phyloP scores from a whole-genome alignment of 306 rosid species.

The Lagenaria siceraria region DNA sequence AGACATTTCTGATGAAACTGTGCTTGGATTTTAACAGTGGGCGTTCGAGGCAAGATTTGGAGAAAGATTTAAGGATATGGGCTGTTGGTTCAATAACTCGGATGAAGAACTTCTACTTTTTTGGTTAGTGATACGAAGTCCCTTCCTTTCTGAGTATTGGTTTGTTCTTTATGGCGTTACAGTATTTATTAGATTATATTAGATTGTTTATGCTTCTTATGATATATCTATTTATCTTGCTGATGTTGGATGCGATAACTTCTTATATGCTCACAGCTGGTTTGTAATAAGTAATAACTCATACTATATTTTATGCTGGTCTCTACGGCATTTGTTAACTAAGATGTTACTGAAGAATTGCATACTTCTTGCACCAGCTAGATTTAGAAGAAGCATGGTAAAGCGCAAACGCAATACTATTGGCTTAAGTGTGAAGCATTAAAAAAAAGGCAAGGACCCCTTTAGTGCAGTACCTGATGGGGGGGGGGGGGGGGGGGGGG shows the following conservation, averaged over 20 bases:
- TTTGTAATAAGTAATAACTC: background rate
- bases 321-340: background rate
- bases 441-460: background rate
- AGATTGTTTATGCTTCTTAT: background rate
- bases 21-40: constrained; percentile 24
- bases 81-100: constrained; percentile 53
- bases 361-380: background rate
- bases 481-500: too few relatives aligned
- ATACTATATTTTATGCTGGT: background rate
- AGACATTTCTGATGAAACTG: constrained; percentile 42
- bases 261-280: background rate
- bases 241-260: background rate
- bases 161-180: background rate
- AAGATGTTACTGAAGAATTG: background rate
- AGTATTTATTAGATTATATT: background rate
- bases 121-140: constrained; percentile 35
- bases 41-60: constrained; percentile 30
- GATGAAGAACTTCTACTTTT: constrained; percentile 39
- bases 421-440: background rate
- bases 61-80: constrained; percentile 44
- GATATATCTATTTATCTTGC: background rate
- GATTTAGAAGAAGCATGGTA: background rate
- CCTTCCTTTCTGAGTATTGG: background rate
- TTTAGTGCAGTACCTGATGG: background rate
- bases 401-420: background rate